These are phyloP conservation scores for Aspergillus aculeatus DNA, from an alignment of 2,329 filamentous ascomycete species.

Conservation along the genomic window DNA sequence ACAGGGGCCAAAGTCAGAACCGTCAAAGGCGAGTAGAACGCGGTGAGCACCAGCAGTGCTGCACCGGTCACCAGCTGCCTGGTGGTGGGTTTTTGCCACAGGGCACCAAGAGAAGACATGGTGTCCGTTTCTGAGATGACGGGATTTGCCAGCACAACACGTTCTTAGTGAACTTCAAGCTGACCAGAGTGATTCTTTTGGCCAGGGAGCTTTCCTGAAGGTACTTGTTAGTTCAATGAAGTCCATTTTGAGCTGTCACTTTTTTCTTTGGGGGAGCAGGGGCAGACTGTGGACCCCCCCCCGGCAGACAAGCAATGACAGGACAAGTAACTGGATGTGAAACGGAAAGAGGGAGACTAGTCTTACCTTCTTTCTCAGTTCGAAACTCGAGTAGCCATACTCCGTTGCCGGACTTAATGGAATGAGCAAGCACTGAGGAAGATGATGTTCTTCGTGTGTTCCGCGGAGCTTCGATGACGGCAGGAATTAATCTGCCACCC, in stretches of 20 bases:
- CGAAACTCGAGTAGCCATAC: conserved; percentile 16
- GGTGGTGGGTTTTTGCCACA: conserved; percentile 27
- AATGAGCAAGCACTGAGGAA: neutral
- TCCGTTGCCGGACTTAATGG: neutral
- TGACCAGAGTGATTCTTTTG: neutral
- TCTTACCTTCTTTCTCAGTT: conserved; percentile 20
- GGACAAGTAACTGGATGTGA: conserved; percentile 2
- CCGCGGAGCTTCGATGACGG: neutral
- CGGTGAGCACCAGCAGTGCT: conserved; percentile 39
- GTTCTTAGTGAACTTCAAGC: neutral
- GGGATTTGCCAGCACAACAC: neutral
- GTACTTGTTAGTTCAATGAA: neutral
- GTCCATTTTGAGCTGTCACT: neutral
- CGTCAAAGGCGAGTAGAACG: conserved; percentile 43
- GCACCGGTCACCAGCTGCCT: conserved; percentile 28
- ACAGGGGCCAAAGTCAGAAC: conserved; percentile 78
- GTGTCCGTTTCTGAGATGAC: conserved; percentile 6
- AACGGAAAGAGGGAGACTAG: conserved; percentile 12
- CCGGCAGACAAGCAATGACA: neutral
- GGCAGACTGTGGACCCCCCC: neutral
- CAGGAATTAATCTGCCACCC: conserved; percentile 21
- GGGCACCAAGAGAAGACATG: conserved; percentile 28
- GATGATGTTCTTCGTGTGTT: neutral
- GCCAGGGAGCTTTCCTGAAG: neutral
- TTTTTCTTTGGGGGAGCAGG: neutral